Conservation (phyloP, 805 yeast genomes). For the Candida tammaniensis region DNA sequence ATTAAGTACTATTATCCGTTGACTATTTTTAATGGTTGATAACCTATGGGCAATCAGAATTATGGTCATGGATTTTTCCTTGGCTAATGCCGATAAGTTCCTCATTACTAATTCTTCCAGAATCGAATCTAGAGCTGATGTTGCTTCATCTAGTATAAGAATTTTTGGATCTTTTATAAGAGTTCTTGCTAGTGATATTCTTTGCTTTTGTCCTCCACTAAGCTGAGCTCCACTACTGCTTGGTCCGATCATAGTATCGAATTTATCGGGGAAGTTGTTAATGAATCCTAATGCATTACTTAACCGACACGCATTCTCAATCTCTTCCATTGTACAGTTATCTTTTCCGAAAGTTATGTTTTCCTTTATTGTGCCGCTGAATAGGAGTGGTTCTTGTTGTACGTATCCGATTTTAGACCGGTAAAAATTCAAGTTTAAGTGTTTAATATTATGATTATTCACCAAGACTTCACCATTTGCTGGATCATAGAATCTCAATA, state of each 20-base stretch:
- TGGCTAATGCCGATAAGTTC: constrained; percentile 53
- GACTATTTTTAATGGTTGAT: constrained; percentile 81
- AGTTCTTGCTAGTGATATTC: constrained; percentile 89
- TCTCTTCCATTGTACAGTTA: constrained; percentile 56
- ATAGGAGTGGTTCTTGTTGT: constrained; percentile 87
- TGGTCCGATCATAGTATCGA: constrained; percentile 82
- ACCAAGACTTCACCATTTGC: constrained; percentile 58
- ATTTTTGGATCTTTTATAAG: constrained; percentile 74
- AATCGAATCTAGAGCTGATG: constrained; percentile 87
- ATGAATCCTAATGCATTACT: constrained; percentile 78
- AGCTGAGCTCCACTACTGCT: constrained; percentile 69
- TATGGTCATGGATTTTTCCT: constrained; percentile 59
- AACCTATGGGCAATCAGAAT: constrained; percentile 91
- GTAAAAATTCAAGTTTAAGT: constrained; percentile 68
- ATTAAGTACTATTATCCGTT: constrained; percentile 70
- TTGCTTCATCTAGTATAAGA: constrained; percentile 89
- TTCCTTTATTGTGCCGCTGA: constrained; percentile 81
- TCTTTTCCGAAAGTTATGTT: constrained; percentile 76
- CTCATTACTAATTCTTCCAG: constrained; percentile 82
- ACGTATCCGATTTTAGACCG: constrained; percentile 83
- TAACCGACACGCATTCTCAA: constrained; percentile 56
- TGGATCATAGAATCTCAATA: constrained; percentile 84
- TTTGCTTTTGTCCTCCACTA: constrained; percentile 93
- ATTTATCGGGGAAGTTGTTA: constrained; percentile 71
- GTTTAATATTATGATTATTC: constrained; percentile 60